A percentile compares a stretch with the other conserved stretches of the same genome.
Evolutionary conservation across 1,284 basidiomycete genomes (phyloP).

Genomic region (Tilletia indica): DNA sequence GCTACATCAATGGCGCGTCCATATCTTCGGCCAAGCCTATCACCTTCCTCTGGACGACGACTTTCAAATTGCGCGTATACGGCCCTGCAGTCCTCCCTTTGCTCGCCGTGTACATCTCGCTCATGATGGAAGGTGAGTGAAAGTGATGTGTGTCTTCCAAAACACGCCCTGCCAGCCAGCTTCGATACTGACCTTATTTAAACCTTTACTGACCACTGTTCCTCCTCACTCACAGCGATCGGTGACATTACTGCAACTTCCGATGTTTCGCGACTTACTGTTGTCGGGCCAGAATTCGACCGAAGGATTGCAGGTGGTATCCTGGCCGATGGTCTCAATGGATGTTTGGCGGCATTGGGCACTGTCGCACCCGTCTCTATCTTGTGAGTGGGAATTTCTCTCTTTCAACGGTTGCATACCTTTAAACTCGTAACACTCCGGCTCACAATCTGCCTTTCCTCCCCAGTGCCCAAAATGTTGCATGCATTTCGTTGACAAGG

Average conservation of each 20-base stretch:
- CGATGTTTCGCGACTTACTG: slow-evolving; percentile 70
- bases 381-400: slow-evolving; percentile 57
- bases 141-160: too few species aligned
- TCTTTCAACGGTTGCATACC: background rate
- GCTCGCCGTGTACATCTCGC: slow-evolving; percentile 68
- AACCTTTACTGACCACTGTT: background rate
- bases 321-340: slow-evolving; percentile 68
- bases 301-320: slow-evolving; percentile 79
- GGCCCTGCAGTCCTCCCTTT: slow-evolving; percentile 78
- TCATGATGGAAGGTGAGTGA: slow-evolving; percentile 20
- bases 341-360: slow-evolving; percentile 69
- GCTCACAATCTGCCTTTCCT: background rate
- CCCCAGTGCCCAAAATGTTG: slow-evolving; percentile 67
- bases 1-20: slow-evolving; percentile 34
- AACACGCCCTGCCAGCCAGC: too few species aligned
- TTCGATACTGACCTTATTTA: background rate
- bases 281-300: slow-evolving; percentile 63
- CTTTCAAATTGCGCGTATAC: slow-evolving; percentile 75
- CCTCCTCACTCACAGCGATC: background rate
- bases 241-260: slow-evolving; percentile 72
- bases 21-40: slow-evolving; percentile 38
- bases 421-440: background rate
- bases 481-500: slow-evolving; percentile 57
- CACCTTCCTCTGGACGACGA: slow-evolving; percentile 65
- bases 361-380: slow-evolving; percentile 75